Base-by-base conservation (phyloP, 148 eudicot species). In the Tetragonia tetragonoides region DNA sequence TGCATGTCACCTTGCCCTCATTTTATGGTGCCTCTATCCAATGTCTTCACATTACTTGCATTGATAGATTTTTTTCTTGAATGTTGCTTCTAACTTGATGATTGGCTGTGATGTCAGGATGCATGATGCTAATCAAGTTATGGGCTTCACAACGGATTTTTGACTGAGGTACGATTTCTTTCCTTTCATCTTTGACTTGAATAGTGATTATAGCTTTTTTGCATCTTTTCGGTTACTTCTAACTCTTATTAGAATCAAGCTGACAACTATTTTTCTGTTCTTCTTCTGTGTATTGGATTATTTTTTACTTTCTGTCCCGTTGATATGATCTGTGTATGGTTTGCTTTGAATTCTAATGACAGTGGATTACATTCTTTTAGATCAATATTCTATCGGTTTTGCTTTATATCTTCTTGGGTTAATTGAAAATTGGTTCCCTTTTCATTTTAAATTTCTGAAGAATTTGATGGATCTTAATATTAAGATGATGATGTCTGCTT, bases 81-180 rank as follows among this genome's bases (percentile, higher is more conserved):
- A 65, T 65, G 34, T 65, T 65, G 72, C 6, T 66, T 65, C 72
- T 38, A 6, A 41, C 79, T 47, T 76, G 79, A 40, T 64, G 62
- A 64, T 67, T 66, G 79, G 37, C 39, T 18, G 5, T 44, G 60
- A 7, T 54, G 75, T 9, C 65, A 37, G 75, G 65, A 56, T 63
- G 75, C 37, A 56, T 63, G 49, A 20, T 76, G 79, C 62, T 51
- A 51, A 54, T 38, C 60, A n/a, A 20, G 38, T n/a, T 54, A 75
- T 69, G 11, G 56, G 62, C 64, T 49, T 51, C 37, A 66, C 42
- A 53, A 21, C 37, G 51, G 15, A 34, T 8, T 37, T 8, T 37
- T 66, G 61, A 37, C 18, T 34, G 23, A 9, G 71, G 70, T 76
- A 66, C 47, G 17, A 66, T 51, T 51, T 12, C 17, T 28, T 21